These are phyloP conservation scores for Phytophthora syringae DNA, from an alignment of 352 stramenopile species.

Conservation along the genomic window DNA sequence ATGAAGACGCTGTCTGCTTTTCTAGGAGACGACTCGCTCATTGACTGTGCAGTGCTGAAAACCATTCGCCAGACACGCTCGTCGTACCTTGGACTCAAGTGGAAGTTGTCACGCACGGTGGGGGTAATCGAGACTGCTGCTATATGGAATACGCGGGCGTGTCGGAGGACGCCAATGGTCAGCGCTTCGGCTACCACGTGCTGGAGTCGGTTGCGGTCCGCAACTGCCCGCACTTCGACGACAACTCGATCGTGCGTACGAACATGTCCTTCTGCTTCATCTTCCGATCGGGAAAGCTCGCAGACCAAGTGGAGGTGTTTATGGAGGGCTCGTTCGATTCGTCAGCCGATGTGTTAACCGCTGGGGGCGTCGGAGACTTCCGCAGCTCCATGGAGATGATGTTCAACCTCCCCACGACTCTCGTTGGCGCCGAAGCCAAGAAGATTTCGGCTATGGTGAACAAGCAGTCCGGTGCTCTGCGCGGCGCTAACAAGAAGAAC, in stretches of 20 bases:
- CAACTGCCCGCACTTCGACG: slow-evolving; percentile 69
- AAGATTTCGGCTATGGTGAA: slow-evolving; percentile 69
- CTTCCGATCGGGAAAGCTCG: slow-evolving; percentile 57
- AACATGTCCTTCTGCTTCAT: slow-evolving; percentile 80
- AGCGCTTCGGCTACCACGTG: slow-evolving; percentile 71
- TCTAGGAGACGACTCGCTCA: slow-evolving; percentile 57
- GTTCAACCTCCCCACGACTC: slow-evolving; percentile 50
- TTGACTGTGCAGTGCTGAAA: slow-evolving; percentile 70
- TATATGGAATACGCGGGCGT: slow-evolving; percentile 75
- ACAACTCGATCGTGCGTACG: slow-evolving; percentile 79
- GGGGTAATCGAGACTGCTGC: slow-evolving; percentile 76
- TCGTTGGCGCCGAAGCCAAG: slow-evolving; percentile 67
- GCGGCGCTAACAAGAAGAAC: slow-evolving; percentile 39
- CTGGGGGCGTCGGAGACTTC: slow-evolving; percentile 71
- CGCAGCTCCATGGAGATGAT: slow-evolving; percentile 75
- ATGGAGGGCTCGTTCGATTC: slow-evolving; percentile 79
- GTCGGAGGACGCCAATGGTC: slow-evolving; percentile 53
- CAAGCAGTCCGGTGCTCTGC: slow-evolving; percentile 42
- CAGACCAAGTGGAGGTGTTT: slow-evolving; percentile 71
- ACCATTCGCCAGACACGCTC: slow-evolving; percentile 58
- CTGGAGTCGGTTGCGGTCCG: slow-evolving; percentile 66
- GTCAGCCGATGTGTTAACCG: slow-evolving; percentile 59
- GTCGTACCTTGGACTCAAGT: slow-evolving; percentile 77
- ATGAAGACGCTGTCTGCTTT: slow-evolving; percentile 68
- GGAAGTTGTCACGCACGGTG: slow-evolving; percentile 71